Conservation (phyloP, 768 basidiomycete species). For the Hebeloma cylindrosporum region DNA sequence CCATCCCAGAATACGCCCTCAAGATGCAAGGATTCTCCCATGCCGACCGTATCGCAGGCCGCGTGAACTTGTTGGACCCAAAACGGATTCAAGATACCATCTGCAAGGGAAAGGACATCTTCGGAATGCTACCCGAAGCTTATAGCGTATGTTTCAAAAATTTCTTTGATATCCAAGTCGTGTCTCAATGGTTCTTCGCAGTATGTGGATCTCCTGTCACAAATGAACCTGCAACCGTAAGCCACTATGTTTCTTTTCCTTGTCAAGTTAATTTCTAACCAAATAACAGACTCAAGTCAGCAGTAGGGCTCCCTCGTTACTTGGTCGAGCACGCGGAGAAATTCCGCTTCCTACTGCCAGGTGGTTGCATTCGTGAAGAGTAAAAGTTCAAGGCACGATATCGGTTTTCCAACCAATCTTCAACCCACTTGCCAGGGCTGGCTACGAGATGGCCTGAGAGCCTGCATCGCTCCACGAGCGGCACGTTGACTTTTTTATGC, state of each 20-base stretch:
- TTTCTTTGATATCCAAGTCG: background rate
- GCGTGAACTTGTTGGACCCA: conserved; percentile 45
- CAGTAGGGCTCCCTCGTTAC: conserved; percentile 52
- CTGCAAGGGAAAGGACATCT: conserved; percentile 61
- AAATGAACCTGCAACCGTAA: conserved; percentile 54
- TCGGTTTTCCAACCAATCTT: too few relatives aligned
- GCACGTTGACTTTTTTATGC: too few relatives aligned
- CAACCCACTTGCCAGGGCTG: too few relatives aligned
- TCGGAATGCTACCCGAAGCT: conserved; percentile 65
- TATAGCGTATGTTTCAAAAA: conserved; percentile 43
- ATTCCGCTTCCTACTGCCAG: conserved; percentile 55
- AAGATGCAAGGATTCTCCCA: conserved; percentile 67
- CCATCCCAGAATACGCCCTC: conserved; percentile 53
- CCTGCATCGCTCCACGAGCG: too few relatives aligned
- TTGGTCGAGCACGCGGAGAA: conserved; percentile 49
- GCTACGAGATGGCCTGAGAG: too few relatives aligned
- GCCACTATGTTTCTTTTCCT: conserved; percentile 16
- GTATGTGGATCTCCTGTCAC: conserved; percentile 53
- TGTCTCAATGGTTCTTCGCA: conserved; percentile 20
- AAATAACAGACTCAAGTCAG: conserved; percentile 42
- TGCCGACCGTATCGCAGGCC: conserved; percentile 57
- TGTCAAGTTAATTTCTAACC: too few relatives aligned
- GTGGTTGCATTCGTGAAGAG: conserved; percentile 46
- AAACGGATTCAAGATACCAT: conserved; percentile 55
- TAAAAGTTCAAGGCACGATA: too few relatives aligned